Base-by-base conservation (phyloP, 2,329 filamentous ascomycete genomes). In the Coniochaeta hoffmannii region DNA sequence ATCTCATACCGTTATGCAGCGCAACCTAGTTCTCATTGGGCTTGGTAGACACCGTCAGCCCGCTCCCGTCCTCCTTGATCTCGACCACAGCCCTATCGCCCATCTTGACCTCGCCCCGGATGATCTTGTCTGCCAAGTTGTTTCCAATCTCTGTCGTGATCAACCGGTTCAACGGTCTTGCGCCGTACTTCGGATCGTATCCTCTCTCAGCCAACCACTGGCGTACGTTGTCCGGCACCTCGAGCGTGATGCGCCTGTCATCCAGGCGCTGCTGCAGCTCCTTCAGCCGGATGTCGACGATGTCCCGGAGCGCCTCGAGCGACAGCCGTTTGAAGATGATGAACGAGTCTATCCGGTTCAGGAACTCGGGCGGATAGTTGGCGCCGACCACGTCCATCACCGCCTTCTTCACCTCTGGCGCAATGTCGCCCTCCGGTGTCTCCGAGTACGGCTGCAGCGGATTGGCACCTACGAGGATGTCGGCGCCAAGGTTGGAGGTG, bases 271-370 rank as follows among this genome's bases (percentile, higher is more conserved):
- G 74, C 70, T 97, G 92, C 8, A 97, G 77, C 73, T 97, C 94
- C 58, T 79, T 82, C 50, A 97, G 78, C 31, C 94, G 84, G 60
- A 97, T 97, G 65, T 97, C 90, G 51, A 97, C 91, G 60, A 97
- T 97, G 66, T 96, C 92, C 30, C 90, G 81, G 56, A 97, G 80
- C 15, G 93, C 92, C 17, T 79, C 76, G 30, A 80, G 80, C 1
- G 90, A 89, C 2, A 97, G 81, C 9, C 93, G 83, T 72, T 92
- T 93, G 79, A 97, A 97, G 66, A 97, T 76, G 69, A 97, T 97
- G 74, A 97, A 97, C 58, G 95, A 93, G 71, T 97, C 93, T 59
- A 97, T 90, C 19, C 94, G 84, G 74, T 99, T 97, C 60, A 97
- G 81, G 77, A 97, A 99, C 69, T 97, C 94, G 3, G 94, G 94